These are phyloP conservation scores for Penicillium malachiteum DNA, from an alignment of 495 filamentous ascomycete species.

Conservation along the genomic window DNA sequence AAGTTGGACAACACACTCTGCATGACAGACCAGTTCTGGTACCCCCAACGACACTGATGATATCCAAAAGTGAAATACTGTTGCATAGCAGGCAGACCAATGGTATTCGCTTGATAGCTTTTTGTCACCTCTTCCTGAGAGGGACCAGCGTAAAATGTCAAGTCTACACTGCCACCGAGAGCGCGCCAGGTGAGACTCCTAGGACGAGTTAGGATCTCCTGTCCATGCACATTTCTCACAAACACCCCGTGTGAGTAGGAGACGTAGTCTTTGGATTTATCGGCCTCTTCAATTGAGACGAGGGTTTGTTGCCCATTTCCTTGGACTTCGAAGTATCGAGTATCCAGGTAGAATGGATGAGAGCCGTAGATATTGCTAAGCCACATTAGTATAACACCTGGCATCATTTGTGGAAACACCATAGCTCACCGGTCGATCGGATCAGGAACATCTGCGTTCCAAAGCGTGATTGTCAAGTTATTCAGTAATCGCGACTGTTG, in stretches of 20 bases:
- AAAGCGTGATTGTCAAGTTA: constrained; percentile 65
- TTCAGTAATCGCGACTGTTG: constrained; percentile 58
- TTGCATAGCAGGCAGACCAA: constrained; percentile 63
- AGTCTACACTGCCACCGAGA: constrained; percentile 60
- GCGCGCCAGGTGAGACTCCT: constrained; percentile 74
- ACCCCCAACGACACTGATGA: constrained; percentile 68
- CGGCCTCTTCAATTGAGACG: constrained; percentile 52
- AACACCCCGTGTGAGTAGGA: constrained; percentile 64
- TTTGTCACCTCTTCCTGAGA: constrained; percentile 55
- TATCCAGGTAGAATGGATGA: constrained; percentile 64
- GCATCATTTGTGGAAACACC: neutral
- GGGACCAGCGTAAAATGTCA: constrained; percentile 64
- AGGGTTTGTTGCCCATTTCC: constrained; percentile 52
- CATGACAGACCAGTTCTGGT: constrained; percentile 56
- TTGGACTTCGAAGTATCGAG: constrained; percentile 60
- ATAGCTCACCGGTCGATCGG: constrained; percentile 52
- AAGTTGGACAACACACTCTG: constrained; percentile 58
- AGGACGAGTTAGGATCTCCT: constrained; percentile 67
- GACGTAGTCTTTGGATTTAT: constrained; percentile 55
- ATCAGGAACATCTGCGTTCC: constrained; percentile 66
- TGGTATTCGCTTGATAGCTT: constrained; percentile 54
- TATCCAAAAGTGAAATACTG: constrained; percentile 62
- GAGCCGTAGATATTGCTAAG: constrained; percentile 58
- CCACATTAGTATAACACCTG: neutral
- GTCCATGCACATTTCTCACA: constrained; percentile 66